Conservation (phyloP, 1,284 basidiomycete genomes). For the Cryptococcus sp. region DNA sequence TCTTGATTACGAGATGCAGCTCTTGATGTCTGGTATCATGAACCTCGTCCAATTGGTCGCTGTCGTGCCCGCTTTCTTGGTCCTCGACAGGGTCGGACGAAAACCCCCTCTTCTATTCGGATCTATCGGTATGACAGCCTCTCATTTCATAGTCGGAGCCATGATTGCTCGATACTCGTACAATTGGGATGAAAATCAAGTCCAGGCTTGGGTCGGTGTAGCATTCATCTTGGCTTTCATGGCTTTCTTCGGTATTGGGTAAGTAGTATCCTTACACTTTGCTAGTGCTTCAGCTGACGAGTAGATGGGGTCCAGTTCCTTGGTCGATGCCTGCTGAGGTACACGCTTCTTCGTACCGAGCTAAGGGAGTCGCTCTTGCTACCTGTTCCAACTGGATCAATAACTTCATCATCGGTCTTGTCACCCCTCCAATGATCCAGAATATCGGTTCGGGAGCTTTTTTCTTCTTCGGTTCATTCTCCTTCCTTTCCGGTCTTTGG, state of each 20-base stretch:
- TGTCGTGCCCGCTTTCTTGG: slow-evolving; percentile 33
- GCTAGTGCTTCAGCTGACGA: background rate
- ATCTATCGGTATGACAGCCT: slow-evolving; percentile 8
- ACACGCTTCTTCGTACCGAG: slow-evolving; percentile 20
- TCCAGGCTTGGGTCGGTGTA: slow-evolving; percentile 24
- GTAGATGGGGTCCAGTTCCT: slow-evolving; percentile 11
- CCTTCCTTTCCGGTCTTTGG: slow-evolving; percentile 13
- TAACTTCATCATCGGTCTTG: slow-evolving; percentile 24
- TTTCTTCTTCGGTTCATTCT: slow-evolving; percentile 24
- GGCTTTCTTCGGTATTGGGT: slow-evolving; percentile 14
- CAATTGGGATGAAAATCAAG: slow-evolving; percentile 1
- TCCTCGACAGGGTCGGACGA: slow-evolving; percentile 46
- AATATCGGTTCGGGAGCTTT: slow-evolving; percentile 25
- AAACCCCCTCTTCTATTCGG: slow-evolving; percentile 33
- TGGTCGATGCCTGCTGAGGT: slow-evolving; percentile 40
- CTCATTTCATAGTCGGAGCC: slow-evolving; percentile 24
- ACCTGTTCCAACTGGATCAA: slow-evolving; percentile 32
- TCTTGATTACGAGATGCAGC: slow-evolving; percentile 27
- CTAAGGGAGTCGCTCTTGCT: slow-evolving; percentile 37
- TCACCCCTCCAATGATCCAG: slow-evolving; percentile 26
- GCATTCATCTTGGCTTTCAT: slow-evolving; percentile 25
- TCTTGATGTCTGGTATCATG: slow-evolving; percentile 38
- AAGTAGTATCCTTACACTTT: background rate
- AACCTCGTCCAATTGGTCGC: slow-evolving; percentile 42
- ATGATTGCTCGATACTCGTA: slow-evolving; percentile 15